phyloP scores from a whole-genome alignment of 352 stramenopile species.

The Phytophthora sojae region DNA sequence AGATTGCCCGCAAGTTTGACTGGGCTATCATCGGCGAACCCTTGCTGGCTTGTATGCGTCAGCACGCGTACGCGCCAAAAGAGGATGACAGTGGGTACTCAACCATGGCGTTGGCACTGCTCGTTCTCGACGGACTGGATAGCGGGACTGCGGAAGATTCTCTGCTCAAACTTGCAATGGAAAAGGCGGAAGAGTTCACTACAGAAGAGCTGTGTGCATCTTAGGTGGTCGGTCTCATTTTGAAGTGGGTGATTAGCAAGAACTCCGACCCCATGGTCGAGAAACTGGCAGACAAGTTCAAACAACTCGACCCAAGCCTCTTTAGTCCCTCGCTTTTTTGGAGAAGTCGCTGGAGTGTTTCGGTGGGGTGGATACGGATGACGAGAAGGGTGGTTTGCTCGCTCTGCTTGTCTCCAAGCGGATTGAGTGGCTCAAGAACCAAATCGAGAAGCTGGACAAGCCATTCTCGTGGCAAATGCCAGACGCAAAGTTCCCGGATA shows the following conservation, averaged over 20 bases:
- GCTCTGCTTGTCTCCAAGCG: neutral
- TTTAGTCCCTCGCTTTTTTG: neutral
- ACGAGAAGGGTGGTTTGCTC: neutral
- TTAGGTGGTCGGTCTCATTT: slow-evolving; percentile 3
- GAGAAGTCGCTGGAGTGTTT: neutral
- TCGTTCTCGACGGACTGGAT: slow-evolving; percentile 6
- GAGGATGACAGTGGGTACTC: neutral
- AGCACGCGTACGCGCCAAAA: neutral
- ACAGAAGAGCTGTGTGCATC: neutral
- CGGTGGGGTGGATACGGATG: neutral
- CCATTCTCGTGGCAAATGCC: slow-evolving; percentile 22
- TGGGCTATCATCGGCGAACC: neutral
- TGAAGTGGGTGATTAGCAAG: slow-evolving; percentile 9
- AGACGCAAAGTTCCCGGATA: slow-evolving; percentile 6
- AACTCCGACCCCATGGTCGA: neutral
- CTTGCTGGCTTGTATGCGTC: neutral
- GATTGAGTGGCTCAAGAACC: slow-evolving; percentile 9
- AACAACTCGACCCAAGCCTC: neutral
- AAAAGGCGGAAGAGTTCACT: neutral
- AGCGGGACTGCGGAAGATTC: neutral
- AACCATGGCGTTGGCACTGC: slow-evolving; percentile 6
- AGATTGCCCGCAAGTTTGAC: neutral
- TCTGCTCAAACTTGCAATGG: neutral
- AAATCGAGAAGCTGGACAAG: slow-evolving; percentile 8
- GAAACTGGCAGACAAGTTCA: neutral